Conservation (phyloP, 2,329 filamentous ascomycete genomes). For the Magnaporthiopsis poae region DNA sequence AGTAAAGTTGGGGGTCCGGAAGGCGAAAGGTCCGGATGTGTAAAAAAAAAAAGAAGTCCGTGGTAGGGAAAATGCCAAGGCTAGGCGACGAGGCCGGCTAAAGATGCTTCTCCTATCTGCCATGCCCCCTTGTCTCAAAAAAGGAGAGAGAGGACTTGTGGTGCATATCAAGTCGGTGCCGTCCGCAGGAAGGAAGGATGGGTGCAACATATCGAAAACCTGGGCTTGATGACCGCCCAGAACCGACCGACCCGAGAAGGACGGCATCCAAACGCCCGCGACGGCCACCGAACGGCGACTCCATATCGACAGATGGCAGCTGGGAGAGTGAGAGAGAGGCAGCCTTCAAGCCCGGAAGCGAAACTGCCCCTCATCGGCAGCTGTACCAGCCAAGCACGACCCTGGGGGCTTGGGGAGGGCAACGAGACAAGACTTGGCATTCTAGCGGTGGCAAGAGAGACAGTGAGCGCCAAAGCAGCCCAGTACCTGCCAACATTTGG, state of each 20-base stretch:
- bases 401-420: neutral
- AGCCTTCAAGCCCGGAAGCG: neutral
- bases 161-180: neutral
- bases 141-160: neutral
- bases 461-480: neutral
- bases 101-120: neutral
- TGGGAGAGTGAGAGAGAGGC: neutral
- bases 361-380: neutral
- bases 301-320: neutral
- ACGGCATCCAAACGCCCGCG: neutral
- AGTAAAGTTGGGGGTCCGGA: neutral
- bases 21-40: neutral
- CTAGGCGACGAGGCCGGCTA: neutral
- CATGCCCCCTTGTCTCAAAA: neutral
- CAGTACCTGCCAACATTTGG: neutral
- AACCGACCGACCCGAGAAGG: neutral
- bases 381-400: neutral
- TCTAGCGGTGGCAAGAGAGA: neutral
- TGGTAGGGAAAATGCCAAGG: neutral
- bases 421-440: neutral
- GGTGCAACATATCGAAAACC: neutral
- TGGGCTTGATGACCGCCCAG: neutral
- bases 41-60: neutral
- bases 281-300: too few relatives aligned
- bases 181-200: neutral